Conservation (phyloP, 805 yeast genomes). For the Myxozyma nipponensis region DNA sequence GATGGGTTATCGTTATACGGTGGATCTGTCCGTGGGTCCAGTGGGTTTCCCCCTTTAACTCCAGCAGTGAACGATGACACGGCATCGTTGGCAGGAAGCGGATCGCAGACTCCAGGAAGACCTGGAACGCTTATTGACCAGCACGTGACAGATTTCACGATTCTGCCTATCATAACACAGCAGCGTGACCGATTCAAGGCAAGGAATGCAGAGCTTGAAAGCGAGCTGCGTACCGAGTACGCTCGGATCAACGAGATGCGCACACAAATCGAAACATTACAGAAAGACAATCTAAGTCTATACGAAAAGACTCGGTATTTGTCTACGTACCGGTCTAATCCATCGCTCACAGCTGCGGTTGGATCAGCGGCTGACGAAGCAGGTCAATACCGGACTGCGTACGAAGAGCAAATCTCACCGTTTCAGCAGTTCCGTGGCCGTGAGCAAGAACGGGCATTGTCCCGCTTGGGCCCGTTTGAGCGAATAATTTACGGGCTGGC, state of each 20-base stretch:
- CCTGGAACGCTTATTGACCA: constrained; percentile 14
- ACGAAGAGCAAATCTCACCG: constrained; percentile 78
- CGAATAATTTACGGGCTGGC: constrained; percentile 70
- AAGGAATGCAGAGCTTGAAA: constrained; percentile 79
- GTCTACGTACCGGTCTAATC: constrained; percentile 28
- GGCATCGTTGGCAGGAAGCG: constrained; percentile 4
- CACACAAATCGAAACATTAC: constrained; percentile 59
- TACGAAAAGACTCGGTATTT: constrained; percentile 58
- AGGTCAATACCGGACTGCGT: constrained; percentile 55
- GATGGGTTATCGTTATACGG: constrained; percentile 24
- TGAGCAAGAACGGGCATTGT: constrained; percentile 70
- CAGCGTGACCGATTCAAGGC: constrained; percentile 91
- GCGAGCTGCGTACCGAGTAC: constrained; percentile 62
- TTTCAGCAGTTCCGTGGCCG: constrained; percentile 73
- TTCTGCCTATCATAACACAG: constrained; percentile 83
- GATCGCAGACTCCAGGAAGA: constrained; percentile 5
- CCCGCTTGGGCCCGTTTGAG: constrained; percentile 72
- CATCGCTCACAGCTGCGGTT: constrained; percentile 18
- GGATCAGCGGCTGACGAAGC: constrained; percentile 22
- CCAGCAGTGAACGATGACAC: constrained; percentile 5
- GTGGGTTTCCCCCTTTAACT: constrained; percentile 9
- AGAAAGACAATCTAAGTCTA: constrained; percentile 70
- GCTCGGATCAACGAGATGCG: constrained; percentile 55
- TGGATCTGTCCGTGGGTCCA: constrained; percentile 20
- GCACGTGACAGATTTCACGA: constrained; percentile 32